Evolutionary conservation across 2,329 filamentous ascomycete genomes (phyloP).

Genomic region (Monilinia aucupariae): DNA sequence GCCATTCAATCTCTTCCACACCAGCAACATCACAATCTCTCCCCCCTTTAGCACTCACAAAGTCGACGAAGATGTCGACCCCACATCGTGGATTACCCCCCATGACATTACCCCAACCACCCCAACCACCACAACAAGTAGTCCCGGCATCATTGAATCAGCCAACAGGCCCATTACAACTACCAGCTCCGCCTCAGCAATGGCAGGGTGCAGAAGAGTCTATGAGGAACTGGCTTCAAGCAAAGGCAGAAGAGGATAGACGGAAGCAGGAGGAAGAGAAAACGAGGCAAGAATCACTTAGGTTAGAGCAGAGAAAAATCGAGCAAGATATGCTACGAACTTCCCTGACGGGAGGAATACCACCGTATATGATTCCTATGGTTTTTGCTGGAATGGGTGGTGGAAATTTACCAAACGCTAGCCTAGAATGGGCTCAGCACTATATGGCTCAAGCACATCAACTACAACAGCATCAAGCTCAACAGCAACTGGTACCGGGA

Average conservation of each 20-base stretch:
- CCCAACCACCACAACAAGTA: constrained; percentile 24
- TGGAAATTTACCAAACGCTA: constrained; percentile 53
- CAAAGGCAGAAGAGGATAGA: constrained; percentile 69
- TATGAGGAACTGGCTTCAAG: constrained; percentile 65
- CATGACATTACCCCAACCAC: constrained; percentile 50
- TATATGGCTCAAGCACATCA: constrained; percentile 51
- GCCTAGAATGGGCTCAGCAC: constrained; percentile 64
- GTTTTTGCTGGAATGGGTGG: constrained; percentile 70
- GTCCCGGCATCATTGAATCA: constrained; percentile 36
- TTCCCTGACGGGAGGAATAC: constrained; percentile 63
- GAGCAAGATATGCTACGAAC: constrained; percentile 68
- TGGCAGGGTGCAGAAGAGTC: constrained; percentile 65
- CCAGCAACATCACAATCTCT: constrained; percentile 31
- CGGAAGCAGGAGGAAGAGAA: constrained; percentile 70
- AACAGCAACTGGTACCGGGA: constrained; percentile 41
- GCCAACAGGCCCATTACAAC: constrained; percentile 41
- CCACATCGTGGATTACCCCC: constrained; percentile 66
- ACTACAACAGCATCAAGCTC: constrained; percentile 40
- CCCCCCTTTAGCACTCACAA: constrained; percentile 34
- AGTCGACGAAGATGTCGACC: constrained; percentile 57
- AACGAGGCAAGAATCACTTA: constrained; percentile 55
- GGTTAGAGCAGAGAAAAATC: constrained; percentile 65
- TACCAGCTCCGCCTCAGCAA: constrained; percentile 59
- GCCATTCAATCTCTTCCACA: constrained; percentile 33
- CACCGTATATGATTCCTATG: constrained; percentile 67